Evolutionary conservation across 345 rosid genomes (phyloP), one percentile per base, ranked within the genome.

Genomic region (Heritiera fomes): DNA sequence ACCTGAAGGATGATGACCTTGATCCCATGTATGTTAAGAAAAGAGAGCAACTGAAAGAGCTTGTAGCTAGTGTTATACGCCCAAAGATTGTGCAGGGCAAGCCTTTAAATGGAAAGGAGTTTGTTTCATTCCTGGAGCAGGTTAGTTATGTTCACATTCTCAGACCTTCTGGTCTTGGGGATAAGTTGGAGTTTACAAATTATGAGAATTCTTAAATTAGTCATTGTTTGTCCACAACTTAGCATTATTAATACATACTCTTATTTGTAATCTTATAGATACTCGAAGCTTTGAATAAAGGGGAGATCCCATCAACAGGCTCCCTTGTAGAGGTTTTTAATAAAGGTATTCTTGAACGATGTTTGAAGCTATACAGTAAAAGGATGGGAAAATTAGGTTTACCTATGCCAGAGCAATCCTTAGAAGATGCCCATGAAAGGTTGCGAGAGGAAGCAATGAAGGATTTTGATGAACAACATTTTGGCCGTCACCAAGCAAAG

Each of bases 251-350:
- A 49, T 68, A 12, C 71, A 20, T 34, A 28, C 38, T 80, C 71
- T 17, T 67, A 13, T 9, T 71, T 70, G 82, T 71, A 53, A 61
- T 75, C 78, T 83, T 87, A 77, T 90, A 97, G 99, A 97, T 97
- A 79, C 91, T 97, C 60, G 98, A 94, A 81, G 99, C 99, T 46
- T 84, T 97, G 84, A 97, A 97, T 82, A 97, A 97, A 85, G 99
- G 99, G 74, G 98, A 97, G 87, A 97, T 97, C 82, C 99, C 99
- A 83, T 90, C 99, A 63, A 97, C 99, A 43, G 99, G 99, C 77
- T 97, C 98, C 76, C 90, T 97, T 41, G 99, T 97, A 82, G 98
- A 97, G 92, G 87, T 94, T 82, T 97, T 97, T 85, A 97, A 97
- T 76, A 97, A 93, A 86, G 97, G 84, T 78, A 97, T 97, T 75